A percentile compares a stretch with the other conserved stretches of the same genome.
Conservation (phyloP, 2,329 filamentous ascomycete genomes). For the Neoascochyta sp. region DNA sequence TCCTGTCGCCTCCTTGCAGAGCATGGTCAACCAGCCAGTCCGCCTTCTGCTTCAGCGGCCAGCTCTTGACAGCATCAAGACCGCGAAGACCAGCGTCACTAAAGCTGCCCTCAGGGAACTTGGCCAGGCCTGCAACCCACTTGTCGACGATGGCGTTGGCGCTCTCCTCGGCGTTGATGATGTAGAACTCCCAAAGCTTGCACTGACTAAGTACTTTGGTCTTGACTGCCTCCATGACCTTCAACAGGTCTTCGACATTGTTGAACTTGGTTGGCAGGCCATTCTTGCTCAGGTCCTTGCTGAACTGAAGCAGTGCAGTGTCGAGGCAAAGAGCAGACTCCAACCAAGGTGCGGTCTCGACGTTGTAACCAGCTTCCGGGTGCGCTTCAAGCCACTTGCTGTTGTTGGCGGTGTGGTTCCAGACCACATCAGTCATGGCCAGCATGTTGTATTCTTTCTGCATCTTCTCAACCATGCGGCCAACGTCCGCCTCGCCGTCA, state of each 20-base stretch:
- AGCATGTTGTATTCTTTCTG: conserved; percentile 80
- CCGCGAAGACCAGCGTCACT: conserved; percentile 48
- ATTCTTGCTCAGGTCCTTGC: conserved; percentile 59
- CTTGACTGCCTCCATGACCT: conserved; percentile 82
- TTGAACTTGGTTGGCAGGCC: conserved; percentile 74
- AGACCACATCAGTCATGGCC: conserved; percentile 91
- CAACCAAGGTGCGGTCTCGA: conserved; percentile 77
- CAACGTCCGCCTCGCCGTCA: conserved; percentile 76
- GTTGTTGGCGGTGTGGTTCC: conserved; percentile 97
- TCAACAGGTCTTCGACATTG: conserved; percentile 66
- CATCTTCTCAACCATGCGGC: conserved; percentile 72
- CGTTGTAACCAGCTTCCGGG: conserved; percentile 92
- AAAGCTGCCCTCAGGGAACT: conserved; percentile 53
- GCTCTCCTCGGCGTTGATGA: conserved; percentile 72
- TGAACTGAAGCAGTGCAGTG: conserved; percentile 64
- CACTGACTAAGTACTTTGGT: conserved; percentile 72
- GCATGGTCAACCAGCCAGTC: conserved; percentile 66
- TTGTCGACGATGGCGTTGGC: conserved; percentile 64
- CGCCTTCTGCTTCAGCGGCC: conserved; percentile 58
- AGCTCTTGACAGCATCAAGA: conserved; percentile 52
- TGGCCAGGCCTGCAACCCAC: conserved; percentile 63
- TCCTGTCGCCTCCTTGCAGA: conserved; percentile 64
- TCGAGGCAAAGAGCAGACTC: conserved; percentile 71
- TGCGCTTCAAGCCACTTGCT: conserved; percentile 91
- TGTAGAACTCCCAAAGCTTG: conserved; percentile 91